These are phyloP conservation scores for Middelhovenomyces tepae DNA, from an alignment of 805 yeast species.

Conservation along the genomic window DNA sequence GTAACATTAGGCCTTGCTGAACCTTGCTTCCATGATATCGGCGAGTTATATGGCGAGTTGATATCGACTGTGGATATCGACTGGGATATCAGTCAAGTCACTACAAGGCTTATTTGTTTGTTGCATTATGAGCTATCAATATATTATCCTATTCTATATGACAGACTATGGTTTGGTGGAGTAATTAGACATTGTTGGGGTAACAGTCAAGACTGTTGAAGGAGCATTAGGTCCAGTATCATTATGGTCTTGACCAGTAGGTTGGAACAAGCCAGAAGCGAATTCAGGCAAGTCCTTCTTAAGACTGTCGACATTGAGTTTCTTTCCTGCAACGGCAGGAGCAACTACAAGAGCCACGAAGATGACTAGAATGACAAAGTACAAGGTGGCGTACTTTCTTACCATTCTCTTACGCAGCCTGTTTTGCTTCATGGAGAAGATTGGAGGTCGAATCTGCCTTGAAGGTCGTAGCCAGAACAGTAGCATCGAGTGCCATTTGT, in stretches of 20 bases:
- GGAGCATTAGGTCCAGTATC: constrained; percentile 50
- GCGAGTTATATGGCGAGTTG: too few species aligned
- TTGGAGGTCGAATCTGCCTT: constrained; percentile 96
- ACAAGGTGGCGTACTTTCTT: constrained; percentile 79
- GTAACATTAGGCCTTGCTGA: too few species aligned
- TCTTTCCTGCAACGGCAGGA: constrained; percentile 78
- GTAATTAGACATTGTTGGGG: constrained; percentile 47
- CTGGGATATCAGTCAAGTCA: too few species aligned
- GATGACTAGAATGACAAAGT: constrained; percentile 57
- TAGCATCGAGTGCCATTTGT: constrained; percentile 97
- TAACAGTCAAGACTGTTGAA: constrained; percentile 36
- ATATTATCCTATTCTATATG: constrained; percentile 1
- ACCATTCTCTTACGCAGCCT: constrained; percentile 97
- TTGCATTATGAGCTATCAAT: too few species aligned
- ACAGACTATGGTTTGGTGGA: constrained; percentile 40
- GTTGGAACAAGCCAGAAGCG: constrained; percentile 73
- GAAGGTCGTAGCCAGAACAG: constrained; percentile 98
- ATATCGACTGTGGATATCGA: too few species aligned
- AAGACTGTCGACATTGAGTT: constrained; percentile 35
- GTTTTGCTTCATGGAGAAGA: constrained; percentile 92
- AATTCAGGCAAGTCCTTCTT: constrained; percentile 23
- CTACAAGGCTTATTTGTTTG: too few species aligned
- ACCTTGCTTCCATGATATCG: too few species aligned
- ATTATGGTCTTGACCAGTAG: constrained; percentile 69
- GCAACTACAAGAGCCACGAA: constrained; percentile 76